Evolutionary conservation across 345 rosid genomes (phyloP), one percentile per base, ranked within the genome.

Genomic region (Crucihimalaya himalaica): DNA sequence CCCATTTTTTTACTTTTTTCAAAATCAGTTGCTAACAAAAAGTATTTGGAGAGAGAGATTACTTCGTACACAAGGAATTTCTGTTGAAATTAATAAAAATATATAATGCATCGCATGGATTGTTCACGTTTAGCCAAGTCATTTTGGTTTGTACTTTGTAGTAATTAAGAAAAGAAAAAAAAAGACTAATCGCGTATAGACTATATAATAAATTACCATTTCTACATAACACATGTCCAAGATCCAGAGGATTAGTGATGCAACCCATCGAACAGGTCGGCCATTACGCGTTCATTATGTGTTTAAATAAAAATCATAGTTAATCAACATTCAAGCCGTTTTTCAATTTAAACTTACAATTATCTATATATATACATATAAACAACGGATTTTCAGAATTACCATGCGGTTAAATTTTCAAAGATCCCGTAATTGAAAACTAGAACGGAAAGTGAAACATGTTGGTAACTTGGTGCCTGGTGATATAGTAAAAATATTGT

Each of bases 171-270:
- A 32, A 8, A 8, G 2, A 8, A 34, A 11, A 48, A 27, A 63
- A 9, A 14, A 31, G 70, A 68, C 74, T 68, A 61, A 61, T 66
- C 45, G 47, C 46, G 60, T 57, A 66, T 35, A 47, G 35, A 40
- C n/a, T n/a, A 13, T 21, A 8, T 12, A 29, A 70, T 48, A 8
- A 28, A 59, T 66, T 58, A 60, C 68, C 18, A 47, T 42, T 42
- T 75, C 21, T 28, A 69, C 43, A 61, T 25, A 60, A 60, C 74
- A 75, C 79, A 42, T 61, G 74, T 75, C 73, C 29, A 68, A 60
- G 50, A 23, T 8, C 32, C 10, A 75, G n/a, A 61, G 70, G 74
- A 16, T 58, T 66, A 14, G 23, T 65, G 14, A 55, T 35, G 5
- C 42, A 42, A 58, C 27, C 5, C 46, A 43, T 54, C 70, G 58